phyloP scores from a whole-genome alignment of 2,329 filamentous ascomycete genomes.

The Colletotrichum magnum region DNA sequence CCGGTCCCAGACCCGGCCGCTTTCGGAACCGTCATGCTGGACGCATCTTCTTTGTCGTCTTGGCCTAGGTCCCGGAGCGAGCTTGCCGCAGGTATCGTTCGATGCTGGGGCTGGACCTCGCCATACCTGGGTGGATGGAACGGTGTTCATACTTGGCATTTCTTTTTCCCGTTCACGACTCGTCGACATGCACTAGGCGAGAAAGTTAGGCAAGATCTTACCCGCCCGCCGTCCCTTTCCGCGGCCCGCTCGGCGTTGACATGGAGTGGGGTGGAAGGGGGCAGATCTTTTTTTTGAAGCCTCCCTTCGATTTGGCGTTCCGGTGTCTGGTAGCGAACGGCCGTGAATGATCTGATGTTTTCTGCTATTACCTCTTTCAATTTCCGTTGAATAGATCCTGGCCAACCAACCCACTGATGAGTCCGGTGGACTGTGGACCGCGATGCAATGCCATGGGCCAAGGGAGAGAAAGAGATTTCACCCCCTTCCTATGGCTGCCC shows the following conservation, averaged over 20 bases:
- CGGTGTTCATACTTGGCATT: not conserved
- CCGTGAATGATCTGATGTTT: conserved; percentile 24
- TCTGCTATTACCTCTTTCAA: not conserved
- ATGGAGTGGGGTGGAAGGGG: not conserved
- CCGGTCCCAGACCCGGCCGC: not conserved
- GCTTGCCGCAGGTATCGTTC: conserved; percentile 25
- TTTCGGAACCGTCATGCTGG: not conserved
- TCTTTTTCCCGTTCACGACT: not conserved
- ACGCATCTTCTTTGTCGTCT: not conserved
- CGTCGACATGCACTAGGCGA: not conserved
- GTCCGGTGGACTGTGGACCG: not conserved
- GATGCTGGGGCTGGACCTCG: conserved; percentile 18
- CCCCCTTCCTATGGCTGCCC: conserved; percentile 5
- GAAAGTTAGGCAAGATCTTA: conserved; percentile 18
- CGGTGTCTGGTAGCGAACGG: not conserved
- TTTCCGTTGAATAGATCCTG: too few relatives aligned
- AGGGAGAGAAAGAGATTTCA: not conserved
- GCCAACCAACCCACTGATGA: too few relatives aligned
- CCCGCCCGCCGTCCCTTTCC: conserved; percentile 24
- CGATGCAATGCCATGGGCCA: not conserved
- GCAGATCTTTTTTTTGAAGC: conserved; percentile 1
- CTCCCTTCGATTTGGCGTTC: conserved; percentile 6
- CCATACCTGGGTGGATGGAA: conserved; percentile 12
- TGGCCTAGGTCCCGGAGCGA: conserved; percentile 12
- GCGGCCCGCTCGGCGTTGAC: conserved; percentile 18